Evolutionary conservation across 164 flowering plant genomes (phyloP).

Genomic region (Aristolochia fimbriata): DNA sequence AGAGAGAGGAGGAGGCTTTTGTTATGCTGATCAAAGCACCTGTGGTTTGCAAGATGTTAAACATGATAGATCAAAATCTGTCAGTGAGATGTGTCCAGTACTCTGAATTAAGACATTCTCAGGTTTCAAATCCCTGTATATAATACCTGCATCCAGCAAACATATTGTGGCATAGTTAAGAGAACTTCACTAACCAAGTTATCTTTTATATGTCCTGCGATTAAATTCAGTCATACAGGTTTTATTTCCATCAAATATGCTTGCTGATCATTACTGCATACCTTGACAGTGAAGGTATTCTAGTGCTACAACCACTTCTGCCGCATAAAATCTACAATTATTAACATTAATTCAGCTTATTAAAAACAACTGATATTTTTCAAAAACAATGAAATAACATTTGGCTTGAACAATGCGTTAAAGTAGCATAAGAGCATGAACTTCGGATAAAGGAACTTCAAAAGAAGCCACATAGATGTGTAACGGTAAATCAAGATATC

Average conservation of each 20-base stretch:
- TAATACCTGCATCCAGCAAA: conserved; percentile 50
- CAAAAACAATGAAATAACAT: background rate
- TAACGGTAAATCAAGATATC: background rate
- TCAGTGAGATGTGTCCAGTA: conserved; percentile 74
- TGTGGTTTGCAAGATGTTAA: conserved; percentile 96
- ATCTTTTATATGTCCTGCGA: too few species aligned
- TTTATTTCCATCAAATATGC: background rate
- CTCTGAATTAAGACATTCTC: conserved; percentile 80
- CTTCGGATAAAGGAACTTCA: too few species aligned
- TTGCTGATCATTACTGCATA: conserved; percentile 9
- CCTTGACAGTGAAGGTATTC: conserved; percentile 99
- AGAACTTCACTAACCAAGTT: too few species aligned
- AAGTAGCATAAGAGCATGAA: background rate
- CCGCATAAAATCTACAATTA: conserved; percentile 75
- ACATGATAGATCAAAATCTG: conserved; percentile 95
- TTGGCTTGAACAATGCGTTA: background rate
- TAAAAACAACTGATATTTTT: too few species aligned
- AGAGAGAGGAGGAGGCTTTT: too few species aligned
- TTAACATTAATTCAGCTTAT: conserved; percentile 7
- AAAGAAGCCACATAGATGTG: background rate
- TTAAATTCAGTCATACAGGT: too few species aligned
- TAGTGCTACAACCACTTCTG: conserved; percentile 82
- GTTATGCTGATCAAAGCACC: conserved; percentile 25
- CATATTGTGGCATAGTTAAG: background rate
- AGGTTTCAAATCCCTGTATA: conserved; percentile 96